Conservation (phyloP, 1,284 basidiomycete species). For the Clitocybe nebularis region DNA sequence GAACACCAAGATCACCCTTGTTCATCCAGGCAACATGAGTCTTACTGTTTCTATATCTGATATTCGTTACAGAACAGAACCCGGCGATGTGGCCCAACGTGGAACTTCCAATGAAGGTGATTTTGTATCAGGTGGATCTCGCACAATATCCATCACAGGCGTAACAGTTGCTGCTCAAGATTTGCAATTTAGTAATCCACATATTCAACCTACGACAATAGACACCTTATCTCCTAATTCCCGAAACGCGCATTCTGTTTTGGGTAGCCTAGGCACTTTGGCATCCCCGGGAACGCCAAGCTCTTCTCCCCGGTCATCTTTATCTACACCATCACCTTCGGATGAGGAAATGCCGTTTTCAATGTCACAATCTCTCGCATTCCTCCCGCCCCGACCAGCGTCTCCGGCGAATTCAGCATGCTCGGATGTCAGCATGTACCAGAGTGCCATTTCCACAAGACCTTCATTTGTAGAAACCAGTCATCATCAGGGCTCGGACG, state of each 20-base stretch:
- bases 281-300: constrained; percentile 4
- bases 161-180: constrained; percentile 41
- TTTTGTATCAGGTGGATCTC: constrained; percentile 30
- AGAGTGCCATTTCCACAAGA: constrained; percentile 62
- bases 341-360: constrained; percentile 62
- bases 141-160: constrained; percentile 49
- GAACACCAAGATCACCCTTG: constrained; percentile 63
- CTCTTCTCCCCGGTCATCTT: constrained; percentile 23
- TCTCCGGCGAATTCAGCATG: constrained; percentile 44
- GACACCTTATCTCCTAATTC: background rate
- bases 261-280: background rate
- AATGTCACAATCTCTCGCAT: constrained; percentile 75
- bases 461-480: constrained; percentile 12
- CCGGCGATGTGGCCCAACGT: background rate
- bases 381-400: constrained; percentile 41
- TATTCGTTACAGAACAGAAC: constrained; percentile 53
- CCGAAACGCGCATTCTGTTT: background rate
- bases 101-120: constrained; percentile 6
- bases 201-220: background rate
- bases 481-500: background rate
- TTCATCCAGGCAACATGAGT: constrained; percentile 59
- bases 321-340: constrained; percentile 47
- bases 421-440: constrained; percentile 69
- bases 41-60: constrained; percentile 57
- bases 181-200: constrained; percentile 19